Conservation (phyloP, 805 yeast species). For the Suhomyces sp. region DNA sequence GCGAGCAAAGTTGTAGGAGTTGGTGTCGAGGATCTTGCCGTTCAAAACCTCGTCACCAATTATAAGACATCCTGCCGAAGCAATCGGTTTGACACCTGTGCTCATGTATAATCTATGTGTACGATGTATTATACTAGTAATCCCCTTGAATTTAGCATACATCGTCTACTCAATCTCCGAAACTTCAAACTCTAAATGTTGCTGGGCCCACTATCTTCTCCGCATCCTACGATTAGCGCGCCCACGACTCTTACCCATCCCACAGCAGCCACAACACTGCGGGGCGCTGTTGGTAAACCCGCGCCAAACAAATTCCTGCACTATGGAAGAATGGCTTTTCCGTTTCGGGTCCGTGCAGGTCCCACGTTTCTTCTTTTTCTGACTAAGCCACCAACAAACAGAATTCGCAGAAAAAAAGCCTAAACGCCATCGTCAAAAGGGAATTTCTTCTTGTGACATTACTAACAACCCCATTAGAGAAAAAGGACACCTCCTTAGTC, state of each 20-base stretch:
- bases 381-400: neutral
- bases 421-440: conserved; percentile 1
- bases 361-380: neutral
- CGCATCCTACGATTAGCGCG: neutral
- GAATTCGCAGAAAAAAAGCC: neutral
- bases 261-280: neutral
- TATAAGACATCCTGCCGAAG: conserved; percentile 50
- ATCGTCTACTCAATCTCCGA: neutral
- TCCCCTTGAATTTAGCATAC: neutral
- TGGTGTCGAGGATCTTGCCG: conserved; percentile 79
- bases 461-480: neutral
- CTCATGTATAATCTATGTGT: conserved; percentile 1
- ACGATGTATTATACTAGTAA: neutral
- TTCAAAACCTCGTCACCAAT: conserved; percentile 89
- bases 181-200: neutral
- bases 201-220: neutral
- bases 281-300: neutral
- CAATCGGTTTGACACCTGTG: conserved; percentile 19
- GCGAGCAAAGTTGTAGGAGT: conserved; percentile 68
- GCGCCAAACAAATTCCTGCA: neutral
- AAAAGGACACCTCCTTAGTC: neutral
- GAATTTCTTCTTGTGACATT: conserved; percentile 1
- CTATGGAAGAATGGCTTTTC: neutral
- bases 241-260: neutral
- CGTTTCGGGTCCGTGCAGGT: neutral